A percentile compares a stretch with the other conserved stretches of the same genome.
Conservation (phyloP, 169 alveolate genomes). For the Plasmodium inui region DNA sequence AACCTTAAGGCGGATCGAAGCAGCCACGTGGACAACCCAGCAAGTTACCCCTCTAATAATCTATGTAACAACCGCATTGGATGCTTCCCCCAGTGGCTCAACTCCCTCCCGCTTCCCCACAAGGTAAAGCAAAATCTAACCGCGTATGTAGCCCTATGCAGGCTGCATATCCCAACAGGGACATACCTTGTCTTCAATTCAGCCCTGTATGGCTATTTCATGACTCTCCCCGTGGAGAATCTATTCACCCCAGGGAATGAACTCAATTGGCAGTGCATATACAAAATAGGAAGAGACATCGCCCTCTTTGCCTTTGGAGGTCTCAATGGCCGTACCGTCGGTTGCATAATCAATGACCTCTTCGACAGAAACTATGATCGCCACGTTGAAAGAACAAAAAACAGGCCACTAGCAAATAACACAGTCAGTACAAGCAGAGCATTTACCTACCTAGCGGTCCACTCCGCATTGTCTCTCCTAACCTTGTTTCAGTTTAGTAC, state of each 20-base stretch:
- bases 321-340: constrained; percentile 79
- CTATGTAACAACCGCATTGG: not conserved
- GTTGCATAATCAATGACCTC: constrained; percentile 89
- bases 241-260: constrained; percentile 1
- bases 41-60: not conserved
- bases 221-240: constrained; percentile 17
- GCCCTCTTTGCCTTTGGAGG: constrained; percentile 77
- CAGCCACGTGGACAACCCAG: not conserved
- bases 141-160: not conserved
- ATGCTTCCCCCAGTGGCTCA: not conserved
- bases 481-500: constrained; percentile 26
- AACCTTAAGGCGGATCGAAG: not conserved
- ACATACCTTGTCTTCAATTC: constrained; percentile 15
- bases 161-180: constrained; percentile 43
- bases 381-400: constrained; percentile 93
- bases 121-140: constrained; percentile 8
- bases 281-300: constrained; percentile 48
- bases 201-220: constrained; percentile 40
- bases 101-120: not conserved
- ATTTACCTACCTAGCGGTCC: constrained; percentile 60
- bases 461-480: constrained; percentile 13
- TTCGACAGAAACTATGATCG: constrained; percentile 84
- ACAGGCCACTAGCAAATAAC: constrained; percentile 95
- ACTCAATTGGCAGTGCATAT: not conserved
- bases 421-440: constrained; percentile 86